A percentile compares a stretch with the other conserved stretches of the same genome.
These are phyloP conservation scores for Tagetes patula DNA, from an alignment of 129 eudicot genomes.

Conservation along the genomic window DNA sequence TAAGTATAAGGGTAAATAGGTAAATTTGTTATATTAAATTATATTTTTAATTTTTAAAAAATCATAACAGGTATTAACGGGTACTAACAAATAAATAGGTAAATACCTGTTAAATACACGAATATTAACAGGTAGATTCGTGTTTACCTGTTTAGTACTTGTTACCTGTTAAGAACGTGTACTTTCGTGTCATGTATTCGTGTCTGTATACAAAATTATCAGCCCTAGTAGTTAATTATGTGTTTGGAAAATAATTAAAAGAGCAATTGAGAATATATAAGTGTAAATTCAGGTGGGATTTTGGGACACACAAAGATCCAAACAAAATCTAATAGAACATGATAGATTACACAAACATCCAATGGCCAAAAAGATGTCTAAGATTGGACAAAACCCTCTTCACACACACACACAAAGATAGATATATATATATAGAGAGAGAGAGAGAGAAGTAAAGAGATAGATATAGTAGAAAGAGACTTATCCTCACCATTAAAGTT, in stretches of 20 bases:
- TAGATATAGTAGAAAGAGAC: constrained; percentile 32
- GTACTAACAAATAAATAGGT: too few relatives aligned
- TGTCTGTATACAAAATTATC: too few relatives aligned
- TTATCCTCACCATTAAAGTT: constrained; percentile 44
- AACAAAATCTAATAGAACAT: constrained; percentile 44
- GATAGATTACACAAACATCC: constrained; percentile 31
- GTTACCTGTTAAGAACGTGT: too few relatives aligned
- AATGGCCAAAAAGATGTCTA: constrained; percentile 38
- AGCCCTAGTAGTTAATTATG: background rate
- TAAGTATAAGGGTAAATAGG: too few relatives aligned
- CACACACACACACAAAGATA: background rate
- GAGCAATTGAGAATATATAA: constrained; percentile 14
- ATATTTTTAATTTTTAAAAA: too few relatives aligned
- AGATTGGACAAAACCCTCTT: background rate
- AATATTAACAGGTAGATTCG: too few relatives aligned
- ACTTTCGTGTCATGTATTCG: too few relatives aligned
- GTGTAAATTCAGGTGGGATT: constrained; percentile 36
- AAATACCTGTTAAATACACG: too few relatives aligned
- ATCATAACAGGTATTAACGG: too few relatives aligned
- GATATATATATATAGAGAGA: background rate
- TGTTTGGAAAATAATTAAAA: constrained; percentile 33
- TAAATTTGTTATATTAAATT: too few relatives aligned
- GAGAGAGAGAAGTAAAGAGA: background rate
- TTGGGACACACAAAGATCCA: constrained; percentile 50
- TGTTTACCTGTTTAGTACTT: too few relatives aligned